Evolutionary conservation across 768 basidiomycete genomes (phyloP), one percentile per base, ranked within the genome.

Genomic region (Collybia nuda): DNA sequence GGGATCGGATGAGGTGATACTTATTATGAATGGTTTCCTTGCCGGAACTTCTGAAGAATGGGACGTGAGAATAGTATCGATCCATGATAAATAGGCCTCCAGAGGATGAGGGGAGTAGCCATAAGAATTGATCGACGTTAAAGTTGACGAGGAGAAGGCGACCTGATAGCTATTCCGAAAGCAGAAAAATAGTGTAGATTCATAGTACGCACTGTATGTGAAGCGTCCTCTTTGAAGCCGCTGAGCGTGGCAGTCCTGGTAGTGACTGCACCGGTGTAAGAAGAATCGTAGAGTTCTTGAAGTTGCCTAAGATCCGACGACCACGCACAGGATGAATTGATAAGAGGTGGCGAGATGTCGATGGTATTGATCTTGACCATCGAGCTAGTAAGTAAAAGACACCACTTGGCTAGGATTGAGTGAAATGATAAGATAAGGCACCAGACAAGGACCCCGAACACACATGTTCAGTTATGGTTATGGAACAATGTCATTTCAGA

Each of bases 31-130:
- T 1, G 87, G 90, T 52, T 77, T 68, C 15, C 53, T 47, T 52
- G 7, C 18, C 12, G 46, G 44, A 36, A 40, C 36, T 37, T 45
- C 36, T 26, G 55, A 36, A 12, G 68, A 54, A 35, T 63, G 67
- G 9, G 68, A 67, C 12, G 54, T 60, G 52, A 80, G 64, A 51
- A 88, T 76, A 38, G 82, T 59, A 32, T 73, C 63, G 40, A 90
- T 70, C 85, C 86, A 90, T 44, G 62, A 65, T 39, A 91, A 63
- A 68, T 93, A 94, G 19, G 62, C 56, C n/a, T 71, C 59, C 38
- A 94, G 76, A 5, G 87, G 81, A 58, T 85, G 76, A 0, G 90
- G 92, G 6, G 90, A 93, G 68, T 93, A 95, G 19, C 92, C 92
- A 66, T 90, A 94, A 0, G 86, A 88, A 64, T 94, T 94, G 52